Conservation (phyloP, 805 yeast species). For the Blastobotrys mokoenaii region DNA sequence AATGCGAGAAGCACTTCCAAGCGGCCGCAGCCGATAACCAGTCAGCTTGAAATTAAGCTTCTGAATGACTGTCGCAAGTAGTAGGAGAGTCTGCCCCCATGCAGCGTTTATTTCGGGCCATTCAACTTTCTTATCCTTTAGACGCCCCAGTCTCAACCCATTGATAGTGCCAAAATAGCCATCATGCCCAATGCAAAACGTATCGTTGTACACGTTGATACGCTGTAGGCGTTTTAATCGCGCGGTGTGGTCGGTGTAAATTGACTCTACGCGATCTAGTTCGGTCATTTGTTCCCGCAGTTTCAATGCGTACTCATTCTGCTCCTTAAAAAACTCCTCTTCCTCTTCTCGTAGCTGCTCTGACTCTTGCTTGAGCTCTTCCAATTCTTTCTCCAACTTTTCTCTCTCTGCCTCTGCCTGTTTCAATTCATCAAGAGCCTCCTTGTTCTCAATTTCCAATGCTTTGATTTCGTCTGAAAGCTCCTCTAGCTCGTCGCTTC, state of each 20-base stretch:
- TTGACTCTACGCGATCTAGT: constrained; percentile 53
- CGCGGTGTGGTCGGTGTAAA: constrained; percentile 51
- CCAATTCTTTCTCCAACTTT: constrained; percentile 40
- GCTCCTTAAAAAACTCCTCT: constrained; percentile 36
- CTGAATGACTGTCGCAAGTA: constrained; percentile 55
- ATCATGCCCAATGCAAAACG: constrained; percentile 76
- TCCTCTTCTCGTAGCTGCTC: constrained; percentile 36
- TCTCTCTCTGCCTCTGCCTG: constrained; percentile 27
- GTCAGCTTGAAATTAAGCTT: constrained; percentile 47
- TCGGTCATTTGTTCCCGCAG: constrained; percentile 43
- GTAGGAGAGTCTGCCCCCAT: constrained; percentile 69
- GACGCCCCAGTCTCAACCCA: constrained; percentile 70
- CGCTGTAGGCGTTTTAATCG: constrained; percentile 64
- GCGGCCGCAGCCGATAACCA: constrained; percentile 61
- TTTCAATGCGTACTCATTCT: constrained; percentile 51
- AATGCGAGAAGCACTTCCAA: constrained; percentile 78
- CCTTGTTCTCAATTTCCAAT: constrained; percentile 34
- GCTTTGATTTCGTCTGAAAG: constrained; percentile 39
- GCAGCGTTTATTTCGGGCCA: constrained; percentile 93
- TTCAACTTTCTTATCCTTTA: constrained; percentile 53
- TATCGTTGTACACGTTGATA: constrained; percentile 74
- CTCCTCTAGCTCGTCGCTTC: constrained; percentile 36
- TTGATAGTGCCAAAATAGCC: constrained; percentile 84
- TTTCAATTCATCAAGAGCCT: constrained; percentile 29
- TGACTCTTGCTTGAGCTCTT: constrained; percentile 32